Evolutionary conservation across 139 green algal genomes (phyloP).

Genomic region (Volvox africanus): DNA sequence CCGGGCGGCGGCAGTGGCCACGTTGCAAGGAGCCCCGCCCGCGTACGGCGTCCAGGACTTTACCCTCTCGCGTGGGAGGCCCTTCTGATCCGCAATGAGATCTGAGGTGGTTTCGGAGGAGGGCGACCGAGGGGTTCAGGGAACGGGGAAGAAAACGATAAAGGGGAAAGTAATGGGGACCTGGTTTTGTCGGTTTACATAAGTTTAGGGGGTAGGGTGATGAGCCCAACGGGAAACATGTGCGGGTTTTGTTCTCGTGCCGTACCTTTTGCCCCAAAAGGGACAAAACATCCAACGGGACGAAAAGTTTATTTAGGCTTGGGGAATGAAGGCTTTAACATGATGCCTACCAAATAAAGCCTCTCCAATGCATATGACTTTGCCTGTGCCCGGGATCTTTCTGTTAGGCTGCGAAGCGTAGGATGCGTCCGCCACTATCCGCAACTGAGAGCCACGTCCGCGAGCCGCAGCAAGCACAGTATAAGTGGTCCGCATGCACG

Average conservation of each 20-base stretch:
- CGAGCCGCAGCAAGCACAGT: not conserved
- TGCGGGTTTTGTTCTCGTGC: too few species aligned
- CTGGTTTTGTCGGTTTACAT: too few species aligned
- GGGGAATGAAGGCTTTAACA: too few species aligned
- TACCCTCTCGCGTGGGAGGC: conserved; percentile 78
- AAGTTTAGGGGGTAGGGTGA: too few species aligned
- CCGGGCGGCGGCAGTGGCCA: conserved; percentile 75
- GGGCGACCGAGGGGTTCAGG: not conserved
- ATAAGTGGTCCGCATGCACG: not conserved
- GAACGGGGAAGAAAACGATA: not conserved
- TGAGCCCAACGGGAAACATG: too few species aligned
- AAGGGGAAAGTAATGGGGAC: not conserved
- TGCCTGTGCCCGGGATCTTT: conserved; percentile 16
- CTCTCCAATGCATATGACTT: conserved; percentile 76
- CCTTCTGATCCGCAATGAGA: conserved; percentile 85
- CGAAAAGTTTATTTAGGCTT: too few species aligned
- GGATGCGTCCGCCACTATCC: conserved; percentile 6
- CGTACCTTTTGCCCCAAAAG: too few species aligned
- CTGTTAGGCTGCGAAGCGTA: not conserved
- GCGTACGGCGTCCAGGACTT: conserved; percentile 87
- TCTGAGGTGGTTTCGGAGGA: conserved; percentile 68
- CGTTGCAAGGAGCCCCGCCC: conserved; percentile 88
- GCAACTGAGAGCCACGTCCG: not conserved
- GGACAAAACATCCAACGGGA: too few species aligned
- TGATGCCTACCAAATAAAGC: conserved; percentile 74